These are phyloP conservation scores for Taxillus chinensis DNA, from an alignment of 164 flowering plant genomes.

Conservation along the genomic window DNA sequence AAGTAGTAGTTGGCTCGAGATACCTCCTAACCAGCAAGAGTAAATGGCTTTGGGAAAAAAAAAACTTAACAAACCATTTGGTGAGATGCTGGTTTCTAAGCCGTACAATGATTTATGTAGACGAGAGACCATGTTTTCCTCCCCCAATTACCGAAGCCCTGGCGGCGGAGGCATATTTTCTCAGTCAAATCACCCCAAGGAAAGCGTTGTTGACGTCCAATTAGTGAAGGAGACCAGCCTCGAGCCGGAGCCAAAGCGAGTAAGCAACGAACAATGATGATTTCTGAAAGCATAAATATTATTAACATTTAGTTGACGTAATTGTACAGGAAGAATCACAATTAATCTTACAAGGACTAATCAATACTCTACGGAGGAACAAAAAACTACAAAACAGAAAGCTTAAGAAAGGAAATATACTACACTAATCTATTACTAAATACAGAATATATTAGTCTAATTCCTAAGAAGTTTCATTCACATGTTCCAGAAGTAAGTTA, in stretches of 20 bases:
- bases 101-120: not conserved
- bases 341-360: too few relatives aligned
- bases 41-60: not conserved
- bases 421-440: too few relatives aligned
- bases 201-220: conserved; percentile 2
- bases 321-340: too few relatives aligned
- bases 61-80: conserved; percentile 1
- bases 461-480: too few relatives aligned
- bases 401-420: too few relatives aligned
- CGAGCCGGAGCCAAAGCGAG: not conserved
- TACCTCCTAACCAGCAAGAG: not conserved
- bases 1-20: not conserved
- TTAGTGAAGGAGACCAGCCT: conserved; percentile 3
- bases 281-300: too few relatives aligned
- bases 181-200: not conserved
- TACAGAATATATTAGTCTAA: too few relatives aligned
- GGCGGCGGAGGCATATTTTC: not conserved
- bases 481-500: too few relatives aligned
- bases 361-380: too few relatives aligned
- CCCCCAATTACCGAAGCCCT: not conserved
- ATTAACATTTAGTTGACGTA: too few relatives aligned
- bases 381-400: too few relatives aligned
- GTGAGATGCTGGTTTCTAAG: conserved; percentile 3
- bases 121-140: not conserved
- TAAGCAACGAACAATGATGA: not conserved